These are phyloP conservation scores for Penicillium macrosclerotiorum DNA, from an alignment of 495 filamentous ascomycete genomes.

Conservation along the genomic window DNA sequence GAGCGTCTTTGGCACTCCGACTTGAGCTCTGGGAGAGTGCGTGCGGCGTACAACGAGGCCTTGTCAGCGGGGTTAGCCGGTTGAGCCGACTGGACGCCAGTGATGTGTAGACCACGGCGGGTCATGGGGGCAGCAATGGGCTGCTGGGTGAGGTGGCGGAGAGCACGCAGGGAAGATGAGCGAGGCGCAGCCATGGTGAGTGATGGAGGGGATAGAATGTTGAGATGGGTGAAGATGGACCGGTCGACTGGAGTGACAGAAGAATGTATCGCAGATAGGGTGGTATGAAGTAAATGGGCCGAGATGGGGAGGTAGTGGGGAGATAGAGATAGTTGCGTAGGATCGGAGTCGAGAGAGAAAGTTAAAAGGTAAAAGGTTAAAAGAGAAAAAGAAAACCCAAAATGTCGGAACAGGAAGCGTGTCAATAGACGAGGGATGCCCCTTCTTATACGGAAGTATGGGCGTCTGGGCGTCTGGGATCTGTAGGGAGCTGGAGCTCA, in stretches of 20 bases:
- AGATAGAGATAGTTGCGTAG: not conserved
- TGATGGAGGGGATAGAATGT: constrained; percentile 1
- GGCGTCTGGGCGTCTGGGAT: not conserved
- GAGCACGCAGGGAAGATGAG: constrained; percentile 47
- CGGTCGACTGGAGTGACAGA: not conserved
- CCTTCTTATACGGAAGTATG: constrained; percentile 2
- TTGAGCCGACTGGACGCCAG: constrained; percentile 50
- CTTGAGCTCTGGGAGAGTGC: constrained; percentile 40
- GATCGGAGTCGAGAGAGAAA: constrained; percentile 5
- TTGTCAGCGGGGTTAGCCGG: constrained; percentile 34
- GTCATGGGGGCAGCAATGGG: constrained; percentile 31
- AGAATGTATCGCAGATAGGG: constrained; percentile 1
- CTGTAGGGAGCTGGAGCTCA: constrained; percentile 9
- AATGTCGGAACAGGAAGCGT: not conserved
- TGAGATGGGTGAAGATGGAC: not conserved
- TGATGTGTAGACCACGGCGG: constrained; percentile 54
- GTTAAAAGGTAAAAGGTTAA: constrained; percentile 2
- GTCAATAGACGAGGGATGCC: constrained; percentile 1
- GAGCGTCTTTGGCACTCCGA: constrained; percentile 39
- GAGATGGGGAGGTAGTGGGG: constrained; percentile 1
- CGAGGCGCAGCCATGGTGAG: constrained; percentile 50
- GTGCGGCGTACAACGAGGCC: constrained; percentile 35
- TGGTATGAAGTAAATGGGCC: constrained; percentile 1
- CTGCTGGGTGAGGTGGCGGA: constrained; percentile 47
- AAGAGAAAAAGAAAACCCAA: constrained; percentile 1